A percentile compares a stretch with the other conserved stretches of the same genome.
These are phyloP conservation scores for Hypoxylon trugodes DNA, from an alignment of 495 filamentous ascomycete species.

Conservation along the genomic window DNA sequence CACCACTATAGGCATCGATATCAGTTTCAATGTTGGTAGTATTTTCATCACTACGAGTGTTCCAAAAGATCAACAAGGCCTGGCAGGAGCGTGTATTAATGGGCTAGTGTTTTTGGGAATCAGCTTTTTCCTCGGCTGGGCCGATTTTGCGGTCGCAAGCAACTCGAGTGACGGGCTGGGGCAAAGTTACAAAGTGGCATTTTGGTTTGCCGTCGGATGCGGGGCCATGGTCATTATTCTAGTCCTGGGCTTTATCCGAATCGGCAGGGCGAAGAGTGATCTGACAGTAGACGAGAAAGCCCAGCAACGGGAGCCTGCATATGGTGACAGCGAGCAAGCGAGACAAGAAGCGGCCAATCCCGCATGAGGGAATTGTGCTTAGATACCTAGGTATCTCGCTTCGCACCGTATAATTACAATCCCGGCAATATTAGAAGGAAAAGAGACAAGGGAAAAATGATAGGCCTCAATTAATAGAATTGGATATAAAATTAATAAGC, in stretches of 20 bases:
- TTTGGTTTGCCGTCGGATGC: slow-evolving; percentile 1
- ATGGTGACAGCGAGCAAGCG: background rate
- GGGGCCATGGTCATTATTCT: background rate
- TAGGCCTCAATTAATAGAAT: too few relatives aligned
- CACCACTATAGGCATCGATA: slow-evolving; percentile 74
- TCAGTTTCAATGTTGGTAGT: slow-evolving; percentile 75
- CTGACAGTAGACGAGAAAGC: slow-evolving; percentile 3
- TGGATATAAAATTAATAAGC: too few relatives aligned
- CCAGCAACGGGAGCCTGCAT: background rate
- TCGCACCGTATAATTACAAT: too few relatives aligned
- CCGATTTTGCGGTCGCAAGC: background rate
- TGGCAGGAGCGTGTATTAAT: background rate
- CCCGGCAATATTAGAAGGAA: too few relatives aligned
- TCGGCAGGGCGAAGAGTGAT: slow-evolving; percentile 3
- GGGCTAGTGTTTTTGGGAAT: background rate
- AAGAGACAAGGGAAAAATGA: too few relatives aligned
- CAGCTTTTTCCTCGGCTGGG: slow-evolving; percentile 1
- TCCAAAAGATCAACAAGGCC: slow-evolving; percentile 67
- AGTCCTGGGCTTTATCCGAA: background rate
- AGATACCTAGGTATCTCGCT: background rate
- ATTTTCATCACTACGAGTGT: slow-evolving; percentile 76
- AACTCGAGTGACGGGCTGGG: background rate
- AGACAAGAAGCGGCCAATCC: background rate
- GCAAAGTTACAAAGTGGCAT: background rate
- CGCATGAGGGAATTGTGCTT: background rate